Conservation (phyloP, 208 protist genomes). For the Trypanosoma melophagium region DNA sequence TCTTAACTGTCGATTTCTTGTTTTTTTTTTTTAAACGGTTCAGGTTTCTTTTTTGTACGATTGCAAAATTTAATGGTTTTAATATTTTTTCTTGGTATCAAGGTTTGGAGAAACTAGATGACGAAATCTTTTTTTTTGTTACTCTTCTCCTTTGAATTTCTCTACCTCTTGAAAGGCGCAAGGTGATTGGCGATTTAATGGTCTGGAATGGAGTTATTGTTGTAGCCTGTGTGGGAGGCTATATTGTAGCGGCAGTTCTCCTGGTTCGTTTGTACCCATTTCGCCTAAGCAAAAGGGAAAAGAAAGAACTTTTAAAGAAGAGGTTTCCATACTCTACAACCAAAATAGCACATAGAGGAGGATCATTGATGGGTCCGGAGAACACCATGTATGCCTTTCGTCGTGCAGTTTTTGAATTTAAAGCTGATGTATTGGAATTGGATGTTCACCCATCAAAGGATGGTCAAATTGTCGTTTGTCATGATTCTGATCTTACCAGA, state of each 20-base stretch:
- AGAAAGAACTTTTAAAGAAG: slow-evolving; percentile 34
- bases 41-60: background rate
- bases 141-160: slow-evolving; percentile 4
- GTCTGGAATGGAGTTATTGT: slow-evolving; percentile 3
- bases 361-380: slow-evolving; percentile 67
- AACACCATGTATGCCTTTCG: slow-evolving; percentile 82
- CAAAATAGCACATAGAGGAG: slow-evolving; percentile 73
- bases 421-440: slow-evolving; percentile 73
- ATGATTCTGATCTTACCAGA: slow-evolving; percentile 49
- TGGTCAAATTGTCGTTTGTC: slow-evolving; percentile 61
- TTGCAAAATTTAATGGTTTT: background rate
- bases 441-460: slow-evolving; percentile 75
- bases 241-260: background rate
- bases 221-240: slow-evolving; percentile 24
- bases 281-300: slow-evolving; percentile 25
- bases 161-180: slow-evolving; percentile 2
- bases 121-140: slow-evolving; percentile 13
- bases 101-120: no score
- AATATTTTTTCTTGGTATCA: slow-evolving; percentile 3
- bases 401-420: slow-evolving; percentile 35
- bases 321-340: slow-evolving; percentile 66
- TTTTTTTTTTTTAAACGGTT: slow-evolving; percentile 2
- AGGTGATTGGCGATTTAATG: slow-evolving; percentile 4
- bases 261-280: slow-evolving; percentile 23
- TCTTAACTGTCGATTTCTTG: background rate